Base-by-base conservation (phyloP, 2,329 filamentous ascomycete genomes). In the Fusarium equiseti region DNA sequence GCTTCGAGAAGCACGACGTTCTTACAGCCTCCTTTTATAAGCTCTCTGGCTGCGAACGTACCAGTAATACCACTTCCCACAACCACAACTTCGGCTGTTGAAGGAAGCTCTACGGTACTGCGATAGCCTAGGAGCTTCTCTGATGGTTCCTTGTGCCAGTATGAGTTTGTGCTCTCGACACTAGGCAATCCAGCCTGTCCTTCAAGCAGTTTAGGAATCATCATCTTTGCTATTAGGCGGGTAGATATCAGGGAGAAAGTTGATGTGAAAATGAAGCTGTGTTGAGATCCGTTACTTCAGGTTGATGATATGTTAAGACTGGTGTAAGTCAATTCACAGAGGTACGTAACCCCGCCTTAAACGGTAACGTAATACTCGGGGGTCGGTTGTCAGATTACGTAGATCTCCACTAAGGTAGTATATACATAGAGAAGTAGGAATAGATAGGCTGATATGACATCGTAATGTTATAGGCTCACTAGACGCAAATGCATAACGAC, bases 11-110 rank as follows among this genome's bases (percentile, higher is more conserved):
- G 86, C 8, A 95, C 83, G 10, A 94, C 86, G n/a, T 81, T 83
- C 63, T 85, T 81, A 8, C 49, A 67, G 3, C 84, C 82, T 42
- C 79, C 81, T 60, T 82, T 84, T 75, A 81, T 86, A 54, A 93
- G 82, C 75, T 88, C 89, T 68, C 88, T 85, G 6, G 91, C 91
- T 1, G 89, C 90, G 79, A 91, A 92, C 2, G 89, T 82, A n/a
- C 92, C 92, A 3, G 91, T 92, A 73, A 95, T 92, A 26, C 92
- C 92, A 75, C 88, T 92, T 42, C 92, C 92, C 7, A 95, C 83
- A 26, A 95, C 85, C 7, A 94, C 87, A 6, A 93, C 85, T 78
- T 94, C 91, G 0, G 90, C 89, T 48, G 83, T 80, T 5, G 79
- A 73, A 2, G 92, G 92, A 24, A 95, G 82, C 9, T 87, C 80